Percentiles rank a stretch among this genome's conserved stretches.
Evolutionary conservation across 2,329 filamentous ascomycete genomes (phyloP).

Genomic region (Cryphonectria parasitica): DNA sequence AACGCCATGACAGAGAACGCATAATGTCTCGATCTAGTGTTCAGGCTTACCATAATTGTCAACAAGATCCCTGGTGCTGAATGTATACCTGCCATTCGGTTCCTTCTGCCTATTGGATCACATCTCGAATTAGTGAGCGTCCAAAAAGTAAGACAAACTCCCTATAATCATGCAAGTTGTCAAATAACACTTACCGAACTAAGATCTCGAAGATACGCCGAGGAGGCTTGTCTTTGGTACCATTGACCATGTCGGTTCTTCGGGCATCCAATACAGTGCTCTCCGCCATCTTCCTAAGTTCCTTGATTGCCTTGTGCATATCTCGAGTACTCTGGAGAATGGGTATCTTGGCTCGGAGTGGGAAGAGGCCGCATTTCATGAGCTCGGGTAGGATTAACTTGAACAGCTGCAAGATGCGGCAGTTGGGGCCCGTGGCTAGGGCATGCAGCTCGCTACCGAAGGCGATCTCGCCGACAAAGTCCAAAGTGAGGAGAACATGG

Average conservation of each 20-base stretch:
- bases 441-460: slow-evolving; percentile 2
- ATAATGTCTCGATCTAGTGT: neutral
- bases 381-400: slow-evolving; percentile 9
- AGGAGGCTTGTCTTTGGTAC: neutral
- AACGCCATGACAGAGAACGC: neutral
- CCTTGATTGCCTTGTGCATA: slow-evolving; percentile 8
- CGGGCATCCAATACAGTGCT: neutral
- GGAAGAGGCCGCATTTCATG: slow-evolving; percentile 12
- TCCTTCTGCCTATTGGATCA: slow-evolving; percentile 5
- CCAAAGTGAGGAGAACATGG: slow-evolving; percentile 7
- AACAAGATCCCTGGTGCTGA: slow-evolving; percentile 15
- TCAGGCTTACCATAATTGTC: slow-evolving; percentile 9
- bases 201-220: slow-evolving; percentile 7
- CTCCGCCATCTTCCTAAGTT: slow-evolving; percentile 6
- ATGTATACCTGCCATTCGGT: slow-evolving; percentile 1
- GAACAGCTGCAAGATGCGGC: slow-evolving; percentile 13
- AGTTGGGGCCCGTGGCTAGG: neutral
- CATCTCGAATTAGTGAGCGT: neutral
- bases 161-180: no score
- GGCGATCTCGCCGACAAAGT: slow-evolving; percentile 11
- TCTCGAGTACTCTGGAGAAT: slow-evolving; percentile 8
- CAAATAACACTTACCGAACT: neutral
- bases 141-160: neutral
- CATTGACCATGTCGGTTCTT: neutral
- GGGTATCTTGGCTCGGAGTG: slow-evolving; percentile 13